Conservation (phyloP, 768 basidiomycete genomes). For the Suillus occidentalis region DNA sequence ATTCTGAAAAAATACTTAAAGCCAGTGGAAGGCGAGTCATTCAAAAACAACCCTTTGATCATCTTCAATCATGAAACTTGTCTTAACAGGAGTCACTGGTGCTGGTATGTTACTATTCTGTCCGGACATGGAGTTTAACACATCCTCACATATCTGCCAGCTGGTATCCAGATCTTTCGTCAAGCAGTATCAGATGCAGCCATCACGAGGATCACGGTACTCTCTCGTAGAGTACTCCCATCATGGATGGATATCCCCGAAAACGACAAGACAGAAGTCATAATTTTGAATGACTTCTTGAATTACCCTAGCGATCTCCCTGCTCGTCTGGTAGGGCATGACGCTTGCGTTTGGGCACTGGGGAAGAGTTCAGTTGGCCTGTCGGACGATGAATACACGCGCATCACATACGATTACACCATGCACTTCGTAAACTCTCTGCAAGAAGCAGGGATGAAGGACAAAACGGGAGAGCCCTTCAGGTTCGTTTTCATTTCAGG, state of each 20-base stretch:
- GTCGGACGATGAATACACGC: constrained; percentile 32
- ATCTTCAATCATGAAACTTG: constrained; percentile 22
- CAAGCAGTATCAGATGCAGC: constrained; percentile 30
- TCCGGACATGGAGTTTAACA: background rate
- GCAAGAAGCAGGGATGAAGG: constrained; percentile 19
- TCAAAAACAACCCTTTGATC: background rate
- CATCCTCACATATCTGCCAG: constrained; percentile 15
- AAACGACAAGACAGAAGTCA: constrained; percentile 27
- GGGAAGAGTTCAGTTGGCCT: constrained; percentile 30
- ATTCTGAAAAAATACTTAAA: background rate
- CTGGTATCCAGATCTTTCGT: constrained; percentile 36
- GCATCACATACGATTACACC: constrained; percentile 37
- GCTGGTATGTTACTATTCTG: constrained; percentile 22
- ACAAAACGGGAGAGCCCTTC: constrained; percentile 29
- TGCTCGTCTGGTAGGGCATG: constrained; percentile 30
- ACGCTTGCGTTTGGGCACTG: constrained; percentile 39
- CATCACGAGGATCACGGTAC: constrained; percentile 32
- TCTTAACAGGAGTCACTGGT: constrained; percentile 37
- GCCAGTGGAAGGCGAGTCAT: background rate
- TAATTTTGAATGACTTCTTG: constrained; percentile 36
- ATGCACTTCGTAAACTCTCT: constrained; percentile 32
- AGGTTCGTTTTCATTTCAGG: constrained; percentile 40
- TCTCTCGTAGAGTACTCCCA: constrained; percentile 34
- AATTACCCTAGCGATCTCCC: constrained; percentile 31
- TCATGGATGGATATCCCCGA: constrained; percentile 31